Percentiles rank a stretch among this genome's conserved stretches.
phyloP scores from a whole-genome alignment of 306 rosid species.

The Acacia melanoxylon region DNA sequence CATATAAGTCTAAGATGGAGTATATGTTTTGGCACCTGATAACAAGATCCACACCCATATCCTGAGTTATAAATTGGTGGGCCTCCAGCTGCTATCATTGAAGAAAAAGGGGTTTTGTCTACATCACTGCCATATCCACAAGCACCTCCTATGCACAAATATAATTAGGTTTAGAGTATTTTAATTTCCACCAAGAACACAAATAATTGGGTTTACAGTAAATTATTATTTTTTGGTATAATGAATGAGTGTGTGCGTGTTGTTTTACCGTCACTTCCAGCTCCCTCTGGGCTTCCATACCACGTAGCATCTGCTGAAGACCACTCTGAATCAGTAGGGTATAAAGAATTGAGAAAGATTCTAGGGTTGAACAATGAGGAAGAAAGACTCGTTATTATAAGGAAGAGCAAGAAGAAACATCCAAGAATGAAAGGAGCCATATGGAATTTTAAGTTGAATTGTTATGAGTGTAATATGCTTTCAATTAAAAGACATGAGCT shows the following conservation, averaged over 20 bases:
- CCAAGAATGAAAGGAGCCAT: background rate
- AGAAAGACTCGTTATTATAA: background rate
- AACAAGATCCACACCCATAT: conserved; percentile 83
- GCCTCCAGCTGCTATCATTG: conserved; percentile 65
- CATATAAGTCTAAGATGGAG: too few species aligned
- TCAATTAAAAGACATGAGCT: background rate
- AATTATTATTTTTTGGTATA: too few species aligned
- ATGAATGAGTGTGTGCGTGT: background rate
- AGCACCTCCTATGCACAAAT: conserved; percentile 57
- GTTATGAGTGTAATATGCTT: too few species aligned
- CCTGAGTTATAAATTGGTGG: conserved; percentile 60
- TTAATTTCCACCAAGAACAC: too few species aligned
- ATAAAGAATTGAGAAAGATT: background rate
- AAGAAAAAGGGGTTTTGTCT: conserved; percentile 62
- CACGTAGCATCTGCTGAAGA: background rate
- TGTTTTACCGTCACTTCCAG: background rate
- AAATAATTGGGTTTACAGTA: background rate
- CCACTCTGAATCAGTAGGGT: background rate
- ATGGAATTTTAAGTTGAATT: too few species aligned
- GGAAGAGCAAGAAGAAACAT: background rate
- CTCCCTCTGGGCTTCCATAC: background rate
- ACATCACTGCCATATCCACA: conserved; percentile 75
- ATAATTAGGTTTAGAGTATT: background rate
- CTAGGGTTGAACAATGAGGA: background rate
- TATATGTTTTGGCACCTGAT: conserved; percentile 46